These are phyloP conservation scores for Exophiala oligosperma DNA, from an alignment of 2,329 filamentous ascomycete genomes.

Conservation along the genomic window DNA sequence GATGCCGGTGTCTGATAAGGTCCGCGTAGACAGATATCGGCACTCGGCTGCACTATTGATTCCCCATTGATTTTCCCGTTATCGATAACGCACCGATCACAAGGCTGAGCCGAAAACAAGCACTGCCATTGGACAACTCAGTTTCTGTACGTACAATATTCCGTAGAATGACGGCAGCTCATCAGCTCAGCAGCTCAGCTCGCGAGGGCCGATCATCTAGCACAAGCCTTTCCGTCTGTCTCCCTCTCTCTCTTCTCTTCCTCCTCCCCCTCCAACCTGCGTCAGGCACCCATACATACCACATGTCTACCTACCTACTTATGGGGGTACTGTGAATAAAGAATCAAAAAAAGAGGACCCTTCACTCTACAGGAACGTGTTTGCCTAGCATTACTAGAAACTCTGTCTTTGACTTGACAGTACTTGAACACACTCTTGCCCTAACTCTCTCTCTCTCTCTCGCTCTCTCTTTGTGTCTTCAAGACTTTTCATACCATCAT, in stretches of 20 bases:
- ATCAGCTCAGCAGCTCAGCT: no score
- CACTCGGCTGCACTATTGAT: no score
- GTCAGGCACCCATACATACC: neutral
- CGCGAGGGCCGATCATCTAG: no score
- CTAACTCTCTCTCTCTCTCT: neutral
- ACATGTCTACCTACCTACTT: no score
- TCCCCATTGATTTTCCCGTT: no score
- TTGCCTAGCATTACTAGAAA: neutral
- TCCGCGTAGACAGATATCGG: neutral
- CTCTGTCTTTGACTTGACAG: no score
- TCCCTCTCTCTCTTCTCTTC: neutral
- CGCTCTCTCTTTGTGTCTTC: no score
- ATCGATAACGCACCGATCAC: no score
- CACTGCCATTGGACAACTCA: neutral
- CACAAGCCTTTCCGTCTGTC: neutral
- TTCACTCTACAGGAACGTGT: neutral
- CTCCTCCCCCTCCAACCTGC: neutral
- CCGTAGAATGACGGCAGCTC: no score
- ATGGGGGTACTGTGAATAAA: neutral
- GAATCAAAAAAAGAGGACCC: conserved; percentile 3
- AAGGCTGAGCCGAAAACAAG: neutral
- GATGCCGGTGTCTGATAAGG: neutral
- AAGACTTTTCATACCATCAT: neutral
- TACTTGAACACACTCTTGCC: neutral
- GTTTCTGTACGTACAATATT: no score